These are phyloP conservation scores for Melanogaster broomeanus DNA, from an alignment of 768 basidiomycete species.

Conservation along the genomic window DNA sequence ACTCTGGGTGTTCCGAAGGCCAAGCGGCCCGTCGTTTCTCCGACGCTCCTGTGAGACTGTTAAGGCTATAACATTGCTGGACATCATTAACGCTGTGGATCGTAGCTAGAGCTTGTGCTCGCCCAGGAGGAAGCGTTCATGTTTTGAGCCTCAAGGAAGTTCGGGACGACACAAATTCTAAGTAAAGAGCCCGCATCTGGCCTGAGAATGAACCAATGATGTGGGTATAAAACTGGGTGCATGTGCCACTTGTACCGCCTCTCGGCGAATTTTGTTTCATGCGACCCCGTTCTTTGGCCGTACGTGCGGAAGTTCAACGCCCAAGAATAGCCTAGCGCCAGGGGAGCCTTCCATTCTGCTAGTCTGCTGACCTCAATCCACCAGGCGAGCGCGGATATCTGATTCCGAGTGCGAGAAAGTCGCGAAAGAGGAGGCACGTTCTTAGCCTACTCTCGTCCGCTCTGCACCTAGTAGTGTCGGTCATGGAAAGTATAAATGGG, in stretches of 20 bases:
- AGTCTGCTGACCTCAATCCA: slow-evolving; percentile 6
- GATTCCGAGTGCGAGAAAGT: slow-evolving; percentile 1
- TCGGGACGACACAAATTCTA: too few species aligned
- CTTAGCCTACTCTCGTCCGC: background rate
- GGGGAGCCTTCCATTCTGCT: background rate
- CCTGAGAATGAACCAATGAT: background rate
- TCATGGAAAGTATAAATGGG: slow-evolving; percentile 16
- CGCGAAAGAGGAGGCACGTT: background rate
- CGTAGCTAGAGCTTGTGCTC: too few species aligned
- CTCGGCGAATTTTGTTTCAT: background rate
- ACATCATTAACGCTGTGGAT: too few species aligned
- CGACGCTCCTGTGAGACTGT: too few species aligned
- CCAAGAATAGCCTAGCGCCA: background rate
- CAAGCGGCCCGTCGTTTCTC: too few species aligned
- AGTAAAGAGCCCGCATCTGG: too few species aligned
- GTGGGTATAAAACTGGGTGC: background rate
- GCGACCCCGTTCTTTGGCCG: background rate
- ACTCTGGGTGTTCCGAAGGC: too few species aligned
- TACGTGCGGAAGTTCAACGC: too few species aligned
- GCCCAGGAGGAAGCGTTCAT: too few species aligned
- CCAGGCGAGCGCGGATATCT: background rate
- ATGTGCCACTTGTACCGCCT: background rate
- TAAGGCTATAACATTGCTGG: too few species aligned
- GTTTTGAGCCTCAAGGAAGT: too few species aligned
- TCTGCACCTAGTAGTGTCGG: background rate